A percentile compares a stretch with the other conserved stretches of the same genome.
Evolutionary conservation across 78 protist genomes (phyloP).

Genomic region (Monocercomonoides exilis): DNA sequence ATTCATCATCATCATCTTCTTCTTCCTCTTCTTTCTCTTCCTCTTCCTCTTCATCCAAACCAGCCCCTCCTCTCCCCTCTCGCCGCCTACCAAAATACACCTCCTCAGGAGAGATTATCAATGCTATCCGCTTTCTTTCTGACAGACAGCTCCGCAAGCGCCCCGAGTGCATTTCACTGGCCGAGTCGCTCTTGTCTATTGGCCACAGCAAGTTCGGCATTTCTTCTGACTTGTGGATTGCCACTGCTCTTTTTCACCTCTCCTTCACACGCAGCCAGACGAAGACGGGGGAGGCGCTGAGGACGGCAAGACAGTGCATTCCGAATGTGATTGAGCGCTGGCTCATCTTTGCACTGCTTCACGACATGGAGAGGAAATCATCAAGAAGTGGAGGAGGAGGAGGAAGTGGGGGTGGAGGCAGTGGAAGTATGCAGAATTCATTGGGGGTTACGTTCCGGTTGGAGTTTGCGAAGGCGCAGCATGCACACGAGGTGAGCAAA

Average conservation of each 20-base stretch:
- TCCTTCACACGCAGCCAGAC: neutral
- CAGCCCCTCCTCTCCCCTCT: no score
- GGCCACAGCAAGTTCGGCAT: neutral
- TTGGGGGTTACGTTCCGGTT: neutral
- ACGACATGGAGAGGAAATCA: neutral
- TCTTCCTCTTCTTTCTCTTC: no score
- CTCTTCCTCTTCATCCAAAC: no score
- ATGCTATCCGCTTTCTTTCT: neutral
- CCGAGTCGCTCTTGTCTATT: neutral
- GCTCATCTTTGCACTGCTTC: neutral
- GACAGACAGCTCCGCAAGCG: neutral
- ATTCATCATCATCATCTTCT: no score
- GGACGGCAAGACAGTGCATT: neutral
- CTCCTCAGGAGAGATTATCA: neutral
- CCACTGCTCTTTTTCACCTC: neutral
- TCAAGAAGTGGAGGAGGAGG: neutral
- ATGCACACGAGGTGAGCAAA: neutral
- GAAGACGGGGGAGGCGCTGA: neutral
- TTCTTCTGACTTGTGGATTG: neutral
- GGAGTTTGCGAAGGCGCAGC: neutral
- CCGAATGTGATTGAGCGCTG: neutral
- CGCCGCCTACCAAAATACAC: neutral
- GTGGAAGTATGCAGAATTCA: no score
- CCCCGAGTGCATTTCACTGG: neutral
- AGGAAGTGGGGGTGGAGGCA: no score